Base-by-base conservation (phyloP, 192 early-diverging fungal genomes). In the Backusella tarrabulga region DNA sequence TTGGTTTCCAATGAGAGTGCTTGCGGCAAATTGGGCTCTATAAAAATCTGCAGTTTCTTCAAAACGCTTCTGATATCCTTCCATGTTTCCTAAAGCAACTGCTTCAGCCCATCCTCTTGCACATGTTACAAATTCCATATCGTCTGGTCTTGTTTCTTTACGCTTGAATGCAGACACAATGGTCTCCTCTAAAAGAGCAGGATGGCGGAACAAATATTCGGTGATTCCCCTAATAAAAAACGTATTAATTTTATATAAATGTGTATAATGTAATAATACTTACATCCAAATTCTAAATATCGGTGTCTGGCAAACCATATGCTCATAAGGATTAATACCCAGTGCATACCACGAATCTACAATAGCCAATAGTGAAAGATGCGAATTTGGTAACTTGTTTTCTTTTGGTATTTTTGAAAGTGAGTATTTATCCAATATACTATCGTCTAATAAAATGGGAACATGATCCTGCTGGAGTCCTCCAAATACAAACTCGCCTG, bases 281-380 rank as follows among this genome's bases (percentile, higher is more conserved):
- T 89, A 90, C 83, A 96, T 88, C 91, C 96, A 94, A 80, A 98
- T 88, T 12, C 95, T 86, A 83, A 98, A 98, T 14, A 96, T 87
- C 8, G 97, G 97, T 3, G 97, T 98, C 84, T 97, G 95, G 71
- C 96, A 97, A 19, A 98, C 93, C 78, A 98, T 87, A 78, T 95
- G 94, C 46, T 95, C 94, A 77, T 98, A 98, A 15, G 97, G 96
- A 71, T 95, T 94, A 83, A 95, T 92, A 35, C 83, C 79, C 76
- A 96, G 88, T 7, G 82, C 83, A 81, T 94, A 87, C 97, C 97
- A 99, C 75, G 95, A 97, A 75, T 97, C 97, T 0, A 90, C 97
- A 77, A 97, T 97, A 40, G 95, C 93, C 52, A 99, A 81, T 29
- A 99, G 78, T 4, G 97, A 98, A 38, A 99, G 83, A 74, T 99